phyloP scores from a whole-genome alignment of 2,329 filamentous ascomycete genomes.

The Macrophomina phaseolina region DNA sequence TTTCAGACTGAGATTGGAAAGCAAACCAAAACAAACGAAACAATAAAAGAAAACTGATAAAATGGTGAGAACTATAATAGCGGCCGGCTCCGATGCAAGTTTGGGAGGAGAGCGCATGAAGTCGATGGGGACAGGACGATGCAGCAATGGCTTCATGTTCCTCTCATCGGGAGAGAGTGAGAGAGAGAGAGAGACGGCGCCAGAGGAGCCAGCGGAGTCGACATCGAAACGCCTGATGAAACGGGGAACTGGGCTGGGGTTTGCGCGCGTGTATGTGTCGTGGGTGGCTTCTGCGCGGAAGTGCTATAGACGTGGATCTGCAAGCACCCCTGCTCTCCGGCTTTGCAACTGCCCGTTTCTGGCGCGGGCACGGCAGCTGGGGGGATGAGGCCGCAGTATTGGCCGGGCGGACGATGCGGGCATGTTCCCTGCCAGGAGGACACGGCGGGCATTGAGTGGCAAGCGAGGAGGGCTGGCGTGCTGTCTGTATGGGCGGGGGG shows the following conservation, averaged over 20 bases:
- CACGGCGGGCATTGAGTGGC: neutral
- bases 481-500: conserved; percentile 1
- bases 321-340: neutral
- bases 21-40: neutral
- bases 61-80: neutral
- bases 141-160: neutral
- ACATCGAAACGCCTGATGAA: conserved; percentile 1
- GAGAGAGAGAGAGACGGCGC: neutral
- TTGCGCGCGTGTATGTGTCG: neutral
- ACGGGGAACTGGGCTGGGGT: neutral
- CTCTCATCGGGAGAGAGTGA: neutral
- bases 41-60: neutral
- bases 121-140: neutral
- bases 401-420: neutral
- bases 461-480: conserved; percentile 12
- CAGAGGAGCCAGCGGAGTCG: neutral
- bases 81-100: neutral
- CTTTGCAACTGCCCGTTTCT: neutral
- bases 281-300: neutral
- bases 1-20: neutral
- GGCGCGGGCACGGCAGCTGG: neutral
- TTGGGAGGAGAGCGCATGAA: neutral
- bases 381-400: neutral
- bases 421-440: conserved; percentile 5
- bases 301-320: conserved; percentile 22